These are phyloP conservation scores for Eucalyptus sp. DNA, from an alignment of 345 rosid genomes.

Conservation along the genomic window DNA sequence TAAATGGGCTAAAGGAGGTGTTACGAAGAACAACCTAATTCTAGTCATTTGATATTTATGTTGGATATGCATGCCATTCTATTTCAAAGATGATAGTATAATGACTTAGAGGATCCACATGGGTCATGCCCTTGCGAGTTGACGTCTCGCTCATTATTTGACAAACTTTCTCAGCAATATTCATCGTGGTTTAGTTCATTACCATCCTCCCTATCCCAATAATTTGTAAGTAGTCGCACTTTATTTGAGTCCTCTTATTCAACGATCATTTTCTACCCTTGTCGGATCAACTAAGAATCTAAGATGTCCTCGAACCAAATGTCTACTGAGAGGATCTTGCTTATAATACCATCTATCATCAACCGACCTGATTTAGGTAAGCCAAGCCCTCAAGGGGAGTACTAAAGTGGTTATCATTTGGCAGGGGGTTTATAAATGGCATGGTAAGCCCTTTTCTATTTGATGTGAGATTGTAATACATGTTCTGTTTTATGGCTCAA, in stretches of 20 bases:
- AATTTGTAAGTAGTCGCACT: background rate
- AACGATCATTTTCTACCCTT: background rate
- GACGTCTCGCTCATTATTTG: rapidly evolving
- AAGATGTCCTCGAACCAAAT: background rate
- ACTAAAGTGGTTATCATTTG: background rate
- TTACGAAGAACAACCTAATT: background rate
- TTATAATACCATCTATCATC: background rate
- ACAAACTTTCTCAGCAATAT: background rate
- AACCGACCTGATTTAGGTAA: background rate
- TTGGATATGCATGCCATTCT: background rate
- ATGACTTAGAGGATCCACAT: background rate
- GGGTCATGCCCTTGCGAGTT: rapidly evolving
- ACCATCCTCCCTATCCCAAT: background rate
- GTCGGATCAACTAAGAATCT: background rate
- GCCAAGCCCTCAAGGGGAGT: background rate
- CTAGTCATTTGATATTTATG: background rate
- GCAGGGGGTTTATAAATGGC: background rate
- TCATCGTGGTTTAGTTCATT: background rate
- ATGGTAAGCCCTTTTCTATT: background rate
- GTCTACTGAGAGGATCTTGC: background rate
- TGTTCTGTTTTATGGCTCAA: background rate
- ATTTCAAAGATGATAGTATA: background rate
- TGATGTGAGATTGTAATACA: background rate
- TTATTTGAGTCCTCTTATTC: background rate
- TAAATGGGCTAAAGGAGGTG: background rate